Conservation (phyloP, 1,139 yeast genomes). For the Kazachstania sp. region DNA sequence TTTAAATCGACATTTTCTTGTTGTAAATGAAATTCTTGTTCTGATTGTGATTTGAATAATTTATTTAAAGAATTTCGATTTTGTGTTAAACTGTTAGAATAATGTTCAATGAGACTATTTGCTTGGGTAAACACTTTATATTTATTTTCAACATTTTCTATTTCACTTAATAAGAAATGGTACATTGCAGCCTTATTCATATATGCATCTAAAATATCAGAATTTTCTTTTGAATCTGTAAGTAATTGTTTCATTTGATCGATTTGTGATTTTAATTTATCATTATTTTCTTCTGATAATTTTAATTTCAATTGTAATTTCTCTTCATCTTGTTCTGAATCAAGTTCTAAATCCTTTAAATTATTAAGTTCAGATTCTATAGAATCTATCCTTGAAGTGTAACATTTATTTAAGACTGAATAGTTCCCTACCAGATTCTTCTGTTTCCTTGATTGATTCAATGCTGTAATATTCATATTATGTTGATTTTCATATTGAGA, state of each 20-base stretch:
- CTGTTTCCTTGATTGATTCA: background rate
- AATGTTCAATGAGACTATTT: background rate
- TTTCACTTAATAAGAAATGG: background rate
- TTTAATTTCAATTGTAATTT: background rate
- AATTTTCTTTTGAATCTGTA: background rate
- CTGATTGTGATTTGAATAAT: background rate
- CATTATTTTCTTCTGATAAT: background rate
- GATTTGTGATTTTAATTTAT: background rate
- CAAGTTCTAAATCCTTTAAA: no score
- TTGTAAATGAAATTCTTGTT: background rate
- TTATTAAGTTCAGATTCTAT: no score
- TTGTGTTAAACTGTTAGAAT: background rate
- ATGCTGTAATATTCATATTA: background rate
- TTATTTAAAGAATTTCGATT: background rate
- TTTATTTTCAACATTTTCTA: background rate
- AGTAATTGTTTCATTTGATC: background rate
- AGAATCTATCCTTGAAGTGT: background rate
- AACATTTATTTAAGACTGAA: background rate
- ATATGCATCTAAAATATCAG: background rate
- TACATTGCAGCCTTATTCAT: background rate
- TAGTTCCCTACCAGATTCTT: background rate
- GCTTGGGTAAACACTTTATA: background rate
- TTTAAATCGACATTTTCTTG: background rate
- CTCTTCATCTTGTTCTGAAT: no score
- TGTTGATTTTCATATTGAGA: background rate